A percentile compares a stretch with the other conserved stretches of the same genome.
Conservation (phyloP, 139 green algal genomes). For the Dunaliella primolecta region DNA sequence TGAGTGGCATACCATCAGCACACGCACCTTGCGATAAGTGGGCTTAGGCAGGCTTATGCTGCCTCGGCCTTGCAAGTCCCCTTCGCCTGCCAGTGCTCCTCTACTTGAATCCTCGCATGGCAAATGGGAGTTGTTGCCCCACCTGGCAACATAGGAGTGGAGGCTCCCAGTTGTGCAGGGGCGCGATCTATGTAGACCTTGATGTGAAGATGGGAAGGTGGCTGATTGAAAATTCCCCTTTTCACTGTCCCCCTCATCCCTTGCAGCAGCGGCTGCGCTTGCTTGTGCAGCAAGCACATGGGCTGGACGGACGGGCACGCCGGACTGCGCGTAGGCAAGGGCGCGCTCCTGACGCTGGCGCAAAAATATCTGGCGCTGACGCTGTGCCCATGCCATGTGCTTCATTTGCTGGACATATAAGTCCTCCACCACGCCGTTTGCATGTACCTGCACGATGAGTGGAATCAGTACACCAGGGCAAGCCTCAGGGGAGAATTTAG, state of each 20-base stretch:
- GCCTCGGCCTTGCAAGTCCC: not conserved
- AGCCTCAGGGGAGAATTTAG: no score
- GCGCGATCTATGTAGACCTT: not conserved
- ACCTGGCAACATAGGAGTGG: not conserved
- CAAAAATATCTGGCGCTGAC: slow-evolving; percentile 38
- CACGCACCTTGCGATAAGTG: slow-evolving; percentile 4
- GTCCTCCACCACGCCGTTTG: slow-evolving; percentile 15
- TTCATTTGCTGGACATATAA: slow-evolving; percentile 13
- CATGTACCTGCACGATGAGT: slow-evolving; percentile 18
- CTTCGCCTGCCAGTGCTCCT: not conserved
- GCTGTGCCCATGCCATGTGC: slow-evolving; percentile 25
- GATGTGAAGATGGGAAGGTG: not conserved
- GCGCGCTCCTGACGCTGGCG: slow-evolving; percentile 36
- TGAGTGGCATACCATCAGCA: no score
- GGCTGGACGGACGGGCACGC: slow-evolving; percentile 24
- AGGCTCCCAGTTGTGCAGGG: not conserved
- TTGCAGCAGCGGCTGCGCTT: not conserved
- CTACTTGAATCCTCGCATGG: not conserved
- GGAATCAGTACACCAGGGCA: no score
- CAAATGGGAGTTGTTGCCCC: not conserved
- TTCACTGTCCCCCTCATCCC: not conserved
- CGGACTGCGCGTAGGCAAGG: slow-evolving; percentile 15
- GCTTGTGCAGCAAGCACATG: not conserved
- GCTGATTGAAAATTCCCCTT: not conserved
- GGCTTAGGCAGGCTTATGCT: slow-evolving; percentile 8